Base-by-base conservation (phyloP, 23 red algal genomes). In the Gracilaria gracilis region DNA sequence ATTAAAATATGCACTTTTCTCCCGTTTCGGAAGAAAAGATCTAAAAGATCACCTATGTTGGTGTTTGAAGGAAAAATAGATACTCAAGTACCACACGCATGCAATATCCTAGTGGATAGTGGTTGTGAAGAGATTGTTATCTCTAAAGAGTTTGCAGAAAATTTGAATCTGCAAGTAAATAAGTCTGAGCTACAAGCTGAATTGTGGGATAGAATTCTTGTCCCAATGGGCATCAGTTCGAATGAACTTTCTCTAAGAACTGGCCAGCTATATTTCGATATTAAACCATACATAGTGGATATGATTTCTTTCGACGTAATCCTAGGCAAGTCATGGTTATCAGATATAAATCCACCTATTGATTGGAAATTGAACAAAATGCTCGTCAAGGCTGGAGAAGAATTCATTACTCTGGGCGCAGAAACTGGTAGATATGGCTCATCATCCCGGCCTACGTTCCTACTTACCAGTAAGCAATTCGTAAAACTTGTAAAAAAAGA, bases 121-220 rank as follows among this genome's bases (percentile, higher is more conserved):
- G 81, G 81, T 16, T 85, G 81, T 85, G 33, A 69, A 38, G 81
- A 85, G 61, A 67, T 70, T 13, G 31, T 85, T 64, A 53, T 85
- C 44, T 70, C 81, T 66, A 85, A 85, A 40, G 38, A 47, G 36
- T 72, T 69, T 40, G 40, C 81, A 67, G 55, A 85, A 27, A 71
- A 85, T 2, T 44, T 69, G 15, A 48, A 48, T 66, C 7, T 66
- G 61, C 21, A 85, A 70, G 9, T 46, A 0, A 49, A 42, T 8
- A 66, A 85, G 46, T 69, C 81, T 47, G 12, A 70, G 15, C 40
- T 61, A 50, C 58, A 70, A 69, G 61, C 59, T 13, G 81, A 85
- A 44, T 29, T 85, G 61, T 70, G 81, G 81, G 81, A 85, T 47
- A 32, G 81, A 40, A 82, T 50, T 40, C 58, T 70, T 69, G 13